Base-by-base conservation (phyloP, 345 rosid genomes). In the Passiflora organensis region DNA sequence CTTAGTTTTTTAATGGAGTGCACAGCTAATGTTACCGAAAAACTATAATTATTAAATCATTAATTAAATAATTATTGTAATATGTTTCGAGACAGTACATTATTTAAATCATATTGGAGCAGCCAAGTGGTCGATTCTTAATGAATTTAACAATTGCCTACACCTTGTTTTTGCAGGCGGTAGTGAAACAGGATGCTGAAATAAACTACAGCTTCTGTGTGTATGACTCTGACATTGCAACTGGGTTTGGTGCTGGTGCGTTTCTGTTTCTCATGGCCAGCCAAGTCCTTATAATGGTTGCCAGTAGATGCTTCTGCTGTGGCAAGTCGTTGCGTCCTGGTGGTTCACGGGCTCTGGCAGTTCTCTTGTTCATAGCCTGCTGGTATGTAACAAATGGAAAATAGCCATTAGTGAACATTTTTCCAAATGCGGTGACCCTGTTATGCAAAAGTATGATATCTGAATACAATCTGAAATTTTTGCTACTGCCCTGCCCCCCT, bases 291-390 rank as follows among this genome's bases (percentile, higher is more conserved):
- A 72, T 93, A 17, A 93, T 88, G 96, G 79, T 36, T 11, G 96
- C 84, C 17, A 88, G 86, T 69, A 62, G 80, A 53, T 93, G 99
- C 74, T 86, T 89, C 83, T 93, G 96, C 86, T 89, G 95, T 20
- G 99, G 95, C 22, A 86, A 76, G 74, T 61, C 94, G 12, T 78
- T 93, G 39, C 81, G 70, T 67, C 91, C 95, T 0, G 80, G 87
- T 6, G 94, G 99, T 43, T 82, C 96, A 20, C 87, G 96, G 51
- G 96, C 96, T 56, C 82, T 82, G 63, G 89, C 95, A 9, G 71
- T 93, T 45, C 53, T 93, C 48, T 89, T 23, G 51, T 41, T 41
- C 43, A 41, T 41, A 41, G 12, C 12, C 43, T 39, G 43, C 43
- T 39, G 43, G 43, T 39, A 39, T 39, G n/a, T 39, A 10, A 39